Percentiles rank a stretch among this genome's conserved stretches.
These are phyloP conservation scores for Linnemannia exigua DNA, from an alignment of 192 early-diverging fungal genomes.

Conservation along the genomic window DNA sequence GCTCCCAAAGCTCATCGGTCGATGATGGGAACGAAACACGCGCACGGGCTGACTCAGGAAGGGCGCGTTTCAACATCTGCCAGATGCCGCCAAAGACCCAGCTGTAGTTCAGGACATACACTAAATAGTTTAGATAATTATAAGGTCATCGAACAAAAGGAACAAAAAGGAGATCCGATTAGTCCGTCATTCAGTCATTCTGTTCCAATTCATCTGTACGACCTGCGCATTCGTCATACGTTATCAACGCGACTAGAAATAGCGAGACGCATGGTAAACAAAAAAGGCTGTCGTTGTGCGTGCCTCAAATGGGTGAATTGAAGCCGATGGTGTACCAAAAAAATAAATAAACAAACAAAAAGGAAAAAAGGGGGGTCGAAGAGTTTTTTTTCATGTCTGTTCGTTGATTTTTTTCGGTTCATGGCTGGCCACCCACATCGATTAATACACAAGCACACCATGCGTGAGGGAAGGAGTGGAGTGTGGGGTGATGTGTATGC, in stretches of 20 bases:
- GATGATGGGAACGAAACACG: constrained; percentile 54
- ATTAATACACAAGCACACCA: constrained; percentile 2
- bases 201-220: constrained; percentile 21
- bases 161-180: neutral
- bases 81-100: constrained; percentile 59
- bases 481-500: constrained; percentile 1
- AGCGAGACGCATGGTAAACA: neutral
- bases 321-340: neutral
- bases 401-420: neutral
- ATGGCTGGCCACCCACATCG: neutral
- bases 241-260: neutral
- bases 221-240: constrained; percentile 22
- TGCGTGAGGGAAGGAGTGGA: neutral
- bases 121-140: neutral
- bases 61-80: constrained; percentile 55
- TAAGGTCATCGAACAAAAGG: neutral
- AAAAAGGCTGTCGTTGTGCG: neutral
- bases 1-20: constrained; percentile 42
- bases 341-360: neutral
- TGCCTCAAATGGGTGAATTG: neutral
- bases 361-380: neutral
- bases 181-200: neutral
- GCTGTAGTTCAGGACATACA: constrained; percentile 56
- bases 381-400: neutral
- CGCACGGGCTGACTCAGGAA: constrained; percentile 51